Conservation (phyloP, 345 rosid species). For the Turnera subulata region DNA sequence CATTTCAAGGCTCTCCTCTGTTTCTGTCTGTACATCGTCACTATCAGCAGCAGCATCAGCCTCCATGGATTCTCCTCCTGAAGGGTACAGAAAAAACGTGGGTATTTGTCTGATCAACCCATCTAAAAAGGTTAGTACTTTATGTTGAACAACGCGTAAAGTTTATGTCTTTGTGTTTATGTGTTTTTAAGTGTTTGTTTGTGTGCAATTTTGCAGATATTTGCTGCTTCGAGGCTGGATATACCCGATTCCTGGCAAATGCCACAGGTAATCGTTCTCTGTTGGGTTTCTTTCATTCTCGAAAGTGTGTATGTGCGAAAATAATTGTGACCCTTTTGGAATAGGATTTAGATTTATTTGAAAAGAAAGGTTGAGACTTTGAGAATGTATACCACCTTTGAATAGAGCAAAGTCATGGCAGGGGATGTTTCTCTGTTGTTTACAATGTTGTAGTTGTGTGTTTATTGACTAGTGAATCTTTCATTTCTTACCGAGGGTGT, state of each 20-base stretch:
- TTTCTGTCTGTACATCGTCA: slow-evolving; percentile 27
- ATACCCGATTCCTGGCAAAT: slow-evolving; percentile 89
- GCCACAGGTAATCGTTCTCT: slow-evolving; percentile 71
- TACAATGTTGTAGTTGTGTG: too few relatives aligned
- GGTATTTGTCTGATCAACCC: slow-evolving; percentile 84
- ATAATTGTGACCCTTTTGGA: not conserved
- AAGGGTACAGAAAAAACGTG: slow-evolving; percentile 87
- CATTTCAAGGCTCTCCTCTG: slow-evolving; percentile 4
- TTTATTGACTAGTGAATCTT: too few relatives aligned
- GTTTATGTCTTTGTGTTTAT: not conserved
- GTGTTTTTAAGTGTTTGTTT: not conserved
- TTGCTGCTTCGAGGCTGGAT: slow-evolving; percentile 86
- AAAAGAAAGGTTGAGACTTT: too few relatives aligned
- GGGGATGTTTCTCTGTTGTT: too few relatives aligned
- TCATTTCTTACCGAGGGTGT: too few relatives aligned
- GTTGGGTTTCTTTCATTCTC: slow-evolving; percentile 2
- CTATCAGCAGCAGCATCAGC: not conserved
- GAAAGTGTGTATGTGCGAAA: not conserved
- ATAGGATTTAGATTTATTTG: too few relatives aligned
- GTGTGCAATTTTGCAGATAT: slow-evolving; percentile 43
- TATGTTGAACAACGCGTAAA: too few relatives aligned
- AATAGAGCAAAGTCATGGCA: too few relatives aligned
- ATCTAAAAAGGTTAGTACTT: slow-evolving; percentile 59
- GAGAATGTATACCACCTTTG: too few relatives aligned
- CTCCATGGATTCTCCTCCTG: slow-evolving; percentile 83